Evolutionary conservation across 75 land plant genomes (phyloP), one percentile per base, ranked within the genome.

Genomic region (Azolla pinnata): DNA sequence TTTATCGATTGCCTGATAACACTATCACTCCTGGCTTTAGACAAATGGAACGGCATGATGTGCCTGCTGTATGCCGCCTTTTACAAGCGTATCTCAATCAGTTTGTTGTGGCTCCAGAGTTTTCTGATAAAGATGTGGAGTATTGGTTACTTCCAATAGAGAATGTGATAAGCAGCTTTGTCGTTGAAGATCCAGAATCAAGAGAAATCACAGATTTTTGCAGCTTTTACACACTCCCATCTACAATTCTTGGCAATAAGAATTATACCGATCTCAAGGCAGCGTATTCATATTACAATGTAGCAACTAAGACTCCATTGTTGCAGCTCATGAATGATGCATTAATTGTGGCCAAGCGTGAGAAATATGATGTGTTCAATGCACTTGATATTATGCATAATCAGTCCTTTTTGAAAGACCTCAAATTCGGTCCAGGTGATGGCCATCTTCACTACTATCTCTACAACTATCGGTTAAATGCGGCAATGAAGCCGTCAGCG

Each of bases 391-490:
- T 84, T 31, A 87, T 87, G 91, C 64, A 87, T 14, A 87, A 87
- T 55, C 90, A 84, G 54, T 32, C 70, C 21, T 87, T 87, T 60
- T 51, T 87, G 62, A 87, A 87, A 74, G 91, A 87, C 56, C 71
- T 87, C 50, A 87, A 87, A 54, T 87, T 84, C 63, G 91, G 91
- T 3, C 84, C 88, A 31, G 91, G 91, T 5, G 88, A 87, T 60
- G 91, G 91, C 0, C 75, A 84, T 59, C 84, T 87, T 40, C 91
- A 87, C 70, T 84, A 87, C 28, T 87, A 87, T 54, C 72, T 87
- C 33, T 87, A 87, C 67, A 87, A 87, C 55, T 87, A 84, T 66
- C 81, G 91, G 38, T n/a, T 87, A 17, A 56, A 49, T 25, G 48
- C 60, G 21, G 64, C 76, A 8, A 54, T 87, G 61, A 72, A 67